phyloP scores from a whole-genome alignment of 805 yeast genomes.

The Jamesozyma piceae region DNA sequence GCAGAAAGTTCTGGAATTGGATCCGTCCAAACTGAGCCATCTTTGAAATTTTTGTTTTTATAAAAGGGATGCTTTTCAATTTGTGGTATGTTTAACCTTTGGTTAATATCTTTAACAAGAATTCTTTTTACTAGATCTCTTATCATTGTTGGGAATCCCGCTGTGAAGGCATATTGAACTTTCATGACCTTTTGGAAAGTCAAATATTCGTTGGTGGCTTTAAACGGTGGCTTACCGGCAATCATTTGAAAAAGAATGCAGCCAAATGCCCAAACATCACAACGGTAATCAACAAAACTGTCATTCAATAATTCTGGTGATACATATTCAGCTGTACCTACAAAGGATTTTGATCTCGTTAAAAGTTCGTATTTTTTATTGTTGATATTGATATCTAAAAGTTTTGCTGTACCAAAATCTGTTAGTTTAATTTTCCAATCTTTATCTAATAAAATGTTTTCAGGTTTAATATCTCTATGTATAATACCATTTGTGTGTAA shows the following conservation, averaged over 20 bases:
- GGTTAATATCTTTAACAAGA: constrained; percentile 52
- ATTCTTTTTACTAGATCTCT: constrained; percentile 68
- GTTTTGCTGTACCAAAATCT: constrained; percentile 78
- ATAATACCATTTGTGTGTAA: constrained; percentile 70
- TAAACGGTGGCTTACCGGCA: constrained; percentile 84
- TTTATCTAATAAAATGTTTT: constrained; percentile 59
- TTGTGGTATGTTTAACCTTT: constrained; percentile 47
- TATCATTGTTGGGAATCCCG: constrained; percentile 67
- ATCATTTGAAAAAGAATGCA: constrained; percentile 92
- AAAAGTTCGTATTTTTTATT: constrained; percentile 53
- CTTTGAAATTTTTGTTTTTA: constrained; percentile 44
- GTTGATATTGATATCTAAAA: constrained; percentile 41
- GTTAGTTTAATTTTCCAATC: constrained; percentile 59
- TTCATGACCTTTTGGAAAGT: constrained; percentile 78
- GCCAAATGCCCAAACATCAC: constrained; percentile 99
- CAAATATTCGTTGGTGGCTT: constrained; percentile 71
- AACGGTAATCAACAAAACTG: constrained; percentile 77
- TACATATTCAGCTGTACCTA: constrained; percentile 79
- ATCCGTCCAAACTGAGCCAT: constrained; percentile 48
- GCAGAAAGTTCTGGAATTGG: constrained; percentile 61
- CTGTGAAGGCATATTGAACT: constrained; percentile 72
- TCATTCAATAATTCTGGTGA: constrained; percentile 72
- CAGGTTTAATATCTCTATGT: constrained; percentile 80
- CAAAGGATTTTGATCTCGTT: constrained; percentile 68
- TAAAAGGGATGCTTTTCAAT: constrained; percentile 61